Percentiles rank a stretch among this genome's conserved stretches.
phyloP scores from a whole-genome alignment of 75 land plant genomes.

The Pinus tabuliformis region DNA sequence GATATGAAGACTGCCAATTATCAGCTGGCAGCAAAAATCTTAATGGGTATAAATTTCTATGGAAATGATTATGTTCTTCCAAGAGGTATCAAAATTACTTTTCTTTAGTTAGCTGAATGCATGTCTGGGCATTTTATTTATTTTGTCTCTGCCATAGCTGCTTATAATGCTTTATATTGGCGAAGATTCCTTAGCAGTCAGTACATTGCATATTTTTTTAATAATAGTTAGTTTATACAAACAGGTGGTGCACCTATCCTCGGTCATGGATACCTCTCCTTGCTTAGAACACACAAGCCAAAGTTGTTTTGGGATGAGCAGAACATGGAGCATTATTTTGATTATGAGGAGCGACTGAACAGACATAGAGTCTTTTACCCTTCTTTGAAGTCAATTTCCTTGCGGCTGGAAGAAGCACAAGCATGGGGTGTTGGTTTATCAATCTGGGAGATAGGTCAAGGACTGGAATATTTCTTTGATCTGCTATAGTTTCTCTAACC shows the following conservation, averaged over 20 bases:
- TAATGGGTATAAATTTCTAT: conserved; percentile 91
- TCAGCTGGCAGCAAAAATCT: conserved; percentile 39
- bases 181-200: not conserved
- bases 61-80: conserved; percentile 84
- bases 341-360: conserved; percentile 38
- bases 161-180: conserved; percentile 1
- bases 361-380: conserved; percentile 85
- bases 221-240: not conserved
- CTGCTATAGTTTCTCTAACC: conserved; percentile 27
- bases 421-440: conserved; percentile 75
- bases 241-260: conserved; percentile 81
- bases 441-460: conserved; percentile 98
- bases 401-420: conserved; percentile 66
- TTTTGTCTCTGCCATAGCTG: not conserved
- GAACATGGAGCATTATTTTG: conserved; percentile 72
- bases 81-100: conserved; percentile 44
- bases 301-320: conserved; percentile 60
- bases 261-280: conserved; percentile 62
- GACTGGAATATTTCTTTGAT: conserved; percentile 91
- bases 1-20: conserved; percentile 5
- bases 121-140: not conserved
- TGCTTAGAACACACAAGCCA: conserved; percentile 70
- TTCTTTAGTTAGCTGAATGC: not conserved
- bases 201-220: not conserved
- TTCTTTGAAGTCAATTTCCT: conserved; percentile 56